These are phyloP conservation scores for Fagus crenata DNA, from an alignment of 306 rosid species.

Conservation along the genomic window DNA sequence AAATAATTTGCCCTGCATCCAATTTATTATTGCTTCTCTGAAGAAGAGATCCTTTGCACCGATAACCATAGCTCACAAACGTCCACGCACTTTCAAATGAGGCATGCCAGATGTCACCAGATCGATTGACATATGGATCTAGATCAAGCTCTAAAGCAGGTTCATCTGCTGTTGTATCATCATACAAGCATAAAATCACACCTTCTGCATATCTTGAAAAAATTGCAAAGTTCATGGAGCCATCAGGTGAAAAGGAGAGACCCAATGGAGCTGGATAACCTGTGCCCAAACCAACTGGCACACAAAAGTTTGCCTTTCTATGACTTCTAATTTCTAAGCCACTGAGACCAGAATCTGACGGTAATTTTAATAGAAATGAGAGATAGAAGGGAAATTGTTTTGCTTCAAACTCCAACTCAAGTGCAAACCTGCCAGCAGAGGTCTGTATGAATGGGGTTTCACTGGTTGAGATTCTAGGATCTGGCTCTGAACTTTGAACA, in stretches of 20 bases:
- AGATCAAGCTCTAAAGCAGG: conserved; percentile 92
- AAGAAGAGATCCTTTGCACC: conserved; percentile 42
- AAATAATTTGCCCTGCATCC: conserved; percentile 35
- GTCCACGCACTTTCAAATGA: conserved; percentile 51
- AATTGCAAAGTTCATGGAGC: conserved; percentile 68
- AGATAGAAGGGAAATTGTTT: conserved; percentile 66
- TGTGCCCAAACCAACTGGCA: conserved; percentile 70
- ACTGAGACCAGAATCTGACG: conserved; percentile 30
- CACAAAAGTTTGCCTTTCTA: conserved; percentile 63
- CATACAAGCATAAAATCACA: conserved; percentile 79
- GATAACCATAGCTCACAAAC: conserved; percentile 78
- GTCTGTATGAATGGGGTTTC: conserved; percentile 37
- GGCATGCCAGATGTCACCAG: conserved; percentile 88
- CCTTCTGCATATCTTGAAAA: conserved; percentile 68
- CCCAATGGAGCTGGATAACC: conserved; percentile 73
- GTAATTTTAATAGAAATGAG: conserved; percentile 58
- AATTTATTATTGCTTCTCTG: conserved; percentile 30
- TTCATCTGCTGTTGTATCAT: conserved; percentile 40
- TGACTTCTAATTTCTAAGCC: conserved; percentile 64
- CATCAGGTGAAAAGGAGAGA: conserved; percentile 58
- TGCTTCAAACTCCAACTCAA: conserved; percentile 69
- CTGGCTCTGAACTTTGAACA: conserved; percentile 28
- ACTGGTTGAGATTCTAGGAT: conserved; percentile 32
- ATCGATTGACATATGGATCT: conserved; percentile 77
- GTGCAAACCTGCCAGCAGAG: conserved; percentile 40